Conservation (phyloP, 345 rosid genomes). For the Eucalyptus globulus region DNA sequence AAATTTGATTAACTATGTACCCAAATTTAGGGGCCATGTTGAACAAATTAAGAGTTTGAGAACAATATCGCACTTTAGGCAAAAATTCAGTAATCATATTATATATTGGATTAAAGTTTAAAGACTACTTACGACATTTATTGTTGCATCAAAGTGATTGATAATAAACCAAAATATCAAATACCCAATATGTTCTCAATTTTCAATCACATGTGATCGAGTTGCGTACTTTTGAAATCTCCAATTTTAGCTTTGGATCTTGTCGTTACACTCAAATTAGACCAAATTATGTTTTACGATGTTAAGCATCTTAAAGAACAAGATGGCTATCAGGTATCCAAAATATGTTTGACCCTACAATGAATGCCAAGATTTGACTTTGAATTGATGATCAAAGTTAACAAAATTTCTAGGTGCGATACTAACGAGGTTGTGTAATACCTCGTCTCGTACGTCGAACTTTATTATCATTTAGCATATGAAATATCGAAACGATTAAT, state of each 20-base stretch:
- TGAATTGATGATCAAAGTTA: background rate
- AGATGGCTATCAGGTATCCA: background rate
- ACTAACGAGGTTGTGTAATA: background rate
- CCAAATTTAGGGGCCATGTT: rapidly evolving
- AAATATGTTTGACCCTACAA: background rate
- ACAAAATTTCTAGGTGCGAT: background rate
- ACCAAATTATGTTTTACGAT: background rate
- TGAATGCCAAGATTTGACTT: background rate
- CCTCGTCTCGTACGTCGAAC: background rate
- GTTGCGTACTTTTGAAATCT: background rate
- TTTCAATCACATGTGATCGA: background rate
- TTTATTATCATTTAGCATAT: background rate
- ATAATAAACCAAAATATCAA: too few relatives aligned
- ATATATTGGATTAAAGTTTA: too few relatives aligned
- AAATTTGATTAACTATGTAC: too few relatives aligned
- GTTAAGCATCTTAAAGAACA: rapidly evolving
- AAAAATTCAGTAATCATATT: too few relatives aligned
- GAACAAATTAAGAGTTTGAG: too few relatives aligned
- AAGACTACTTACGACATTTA: too few relatives aligned
- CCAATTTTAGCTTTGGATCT: background rate
- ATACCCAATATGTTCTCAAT: background rate
- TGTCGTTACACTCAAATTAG: background rate
- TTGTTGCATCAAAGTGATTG: background rate
- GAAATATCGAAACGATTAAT: background rate
- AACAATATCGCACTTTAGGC: too few relatives aligned